Base-by-base conservation (phyloP, 805 yeast genomes). In the Candida sanyiensis region DNA sequence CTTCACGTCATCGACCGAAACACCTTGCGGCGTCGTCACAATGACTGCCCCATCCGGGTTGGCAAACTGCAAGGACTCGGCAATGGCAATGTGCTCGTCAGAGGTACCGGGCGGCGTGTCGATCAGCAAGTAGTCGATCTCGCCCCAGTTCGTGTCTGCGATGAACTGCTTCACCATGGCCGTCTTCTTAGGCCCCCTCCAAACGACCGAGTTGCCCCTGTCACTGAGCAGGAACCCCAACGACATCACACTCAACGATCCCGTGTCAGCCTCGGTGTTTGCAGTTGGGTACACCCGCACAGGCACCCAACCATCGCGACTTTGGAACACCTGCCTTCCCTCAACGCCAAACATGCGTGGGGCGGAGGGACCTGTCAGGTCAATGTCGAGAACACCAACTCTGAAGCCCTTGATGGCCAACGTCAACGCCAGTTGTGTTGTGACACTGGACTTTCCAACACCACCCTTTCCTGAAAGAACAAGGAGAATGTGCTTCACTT, bases 51-150 rank as follows among this genome's bases (percentile, higher is more conserved):
- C 97, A 51, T 87, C 96, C 2, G 90, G 87, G 20, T 70, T 69
- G 1, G 79, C 78, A 47, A 67, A 62, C 40, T 82, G 63, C 28
- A 93, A 68, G 59, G 88, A 95, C 39, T 93, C 97, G 5, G 97
- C 97, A 27, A 94, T 83, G 4, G 96, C 88, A 27, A 93, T 93
- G 58, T 93, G 99, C 58, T 93, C 99, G 61, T 93, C 99, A 0
- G 96, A 83, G 0, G 99, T 93, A 0, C 99, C 99, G 0, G 99
- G 99, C 1, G 99, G 99, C 0, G 99, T 93, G 58, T 93, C 99
- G 6, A 93, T 88, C 23, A 93, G 63, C 40, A 90, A 62, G 56
- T 84, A 90, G 40, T 86, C 77, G 20, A 72, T 65, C 7, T 25
- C 35, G 15, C 87, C 96, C 99, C 99, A 93, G 21, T 75, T 75